phyloP scores from a whole-genome alignment of 129 eudicot species.

The Glebionis coronaria region DNA sequence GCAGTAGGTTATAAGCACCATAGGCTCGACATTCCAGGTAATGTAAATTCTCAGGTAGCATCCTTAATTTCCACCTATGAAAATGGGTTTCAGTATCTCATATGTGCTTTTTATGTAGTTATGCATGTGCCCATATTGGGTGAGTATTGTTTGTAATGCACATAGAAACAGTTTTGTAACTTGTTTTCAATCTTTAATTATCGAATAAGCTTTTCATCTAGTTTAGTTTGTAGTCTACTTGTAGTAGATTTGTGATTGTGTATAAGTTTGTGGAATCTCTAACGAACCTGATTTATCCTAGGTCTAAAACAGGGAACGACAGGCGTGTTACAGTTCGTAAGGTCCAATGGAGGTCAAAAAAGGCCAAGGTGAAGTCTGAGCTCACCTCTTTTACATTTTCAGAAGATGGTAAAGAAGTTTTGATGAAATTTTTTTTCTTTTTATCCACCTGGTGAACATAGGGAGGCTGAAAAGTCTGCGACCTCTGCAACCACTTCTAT shows the following conservation, averaged over 20 bases:
- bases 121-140: too few relatives aligned
- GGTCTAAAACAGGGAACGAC: conserved; percentile 43
- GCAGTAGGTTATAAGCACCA: too few relatives aligned
- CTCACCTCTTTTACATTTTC: conserved; percentile 67
- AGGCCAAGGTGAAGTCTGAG: conserved; percentile 36
- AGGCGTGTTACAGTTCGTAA: conserved; percentile 63
- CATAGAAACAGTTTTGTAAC: not conserved
- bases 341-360: conserved; percentile 28
- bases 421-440: conserved; percentile 56
- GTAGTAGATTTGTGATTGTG: not conserved
- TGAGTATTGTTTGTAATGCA: conserved; percentile 36
- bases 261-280: not conserved
- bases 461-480: conserved; percentile 34
- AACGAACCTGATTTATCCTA: conserved; percentile 29
- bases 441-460: conserved; percentile 71
- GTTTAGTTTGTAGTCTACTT: not conserved
- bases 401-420: conserved; percentile 55
- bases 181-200: not conserved
- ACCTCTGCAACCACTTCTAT: conserved; percentile 30
- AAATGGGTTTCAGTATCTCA: too few relatives aligned
- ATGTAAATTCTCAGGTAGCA: too few relatives aligned
- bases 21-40: too few relatives aligned
- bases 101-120: too few relatives aligned
- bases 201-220: not conserved
- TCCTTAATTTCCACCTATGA: too few relatives aligned